Evolutionary conservation across 2,329 filamentous ascomycete species (phyloP).

Genomic region (Sporothrix euskadiensis): DNA sequence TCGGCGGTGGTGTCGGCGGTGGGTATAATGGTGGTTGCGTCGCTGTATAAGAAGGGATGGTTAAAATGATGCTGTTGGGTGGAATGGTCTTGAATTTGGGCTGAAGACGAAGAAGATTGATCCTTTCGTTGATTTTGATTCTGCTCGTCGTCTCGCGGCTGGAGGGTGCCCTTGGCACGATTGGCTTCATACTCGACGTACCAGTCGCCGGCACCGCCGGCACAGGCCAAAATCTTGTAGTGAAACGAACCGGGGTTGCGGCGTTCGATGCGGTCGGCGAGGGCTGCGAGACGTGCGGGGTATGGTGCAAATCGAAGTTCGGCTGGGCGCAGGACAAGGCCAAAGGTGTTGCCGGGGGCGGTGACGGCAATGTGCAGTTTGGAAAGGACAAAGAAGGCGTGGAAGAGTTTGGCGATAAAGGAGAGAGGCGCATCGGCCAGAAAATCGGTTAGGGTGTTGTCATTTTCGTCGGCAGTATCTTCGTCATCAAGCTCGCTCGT

Average conservation of each 20-base stretch:
- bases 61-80: not conserved
- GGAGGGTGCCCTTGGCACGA: not conserved
- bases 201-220: not conserved
- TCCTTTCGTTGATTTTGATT: not conserved
- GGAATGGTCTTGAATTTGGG: not conserved
- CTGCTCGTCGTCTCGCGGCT: not conserved
- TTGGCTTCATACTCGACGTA: not conserved
- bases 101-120: not conserved
- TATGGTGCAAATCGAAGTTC: slow-evolving; percentile 7
- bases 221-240: slow-evolving; percentile 13
- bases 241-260: slow-evolving; percentile 3
- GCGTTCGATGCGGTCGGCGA: not conserved
- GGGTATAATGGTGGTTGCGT: not conserved
- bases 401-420: slow-evolving; percentile 14
- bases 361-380: slow-evolving; percentile 24
- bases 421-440: slow-evolving; percentile 1
- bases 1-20: not conserved
- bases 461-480: not conserved
- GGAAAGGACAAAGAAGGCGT: slow-evolving; percentile 16
- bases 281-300: not conserved
- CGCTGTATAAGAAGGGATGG: not conserved
- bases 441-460: not conserved
- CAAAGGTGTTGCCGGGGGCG: slow-evolving; percentile 16
- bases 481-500: not conserved
- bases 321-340: slow-evolving; percentile 7